Percentiles rank a stretch among this genome's conserved stretches.
These are phyloP conservation scores for Cytospora leucostoma DNA, from an alignment of 2,329 filamentous ascomycete species.

Conservation along the genomic window DNA sequence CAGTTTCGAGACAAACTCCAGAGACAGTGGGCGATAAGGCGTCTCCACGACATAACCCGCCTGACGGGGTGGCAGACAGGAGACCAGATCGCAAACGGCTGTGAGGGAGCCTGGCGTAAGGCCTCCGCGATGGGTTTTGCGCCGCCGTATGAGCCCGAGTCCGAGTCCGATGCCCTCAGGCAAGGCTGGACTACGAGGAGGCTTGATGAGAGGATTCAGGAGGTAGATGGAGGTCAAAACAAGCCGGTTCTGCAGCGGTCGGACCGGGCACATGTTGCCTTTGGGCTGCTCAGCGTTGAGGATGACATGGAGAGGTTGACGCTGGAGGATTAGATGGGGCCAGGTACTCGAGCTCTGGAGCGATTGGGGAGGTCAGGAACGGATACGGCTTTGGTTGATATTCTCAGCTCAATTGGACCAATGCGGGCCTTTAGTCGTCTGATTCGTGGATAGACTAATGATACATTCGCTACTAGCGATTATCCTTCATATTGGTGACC, in stretches of 20 bases:
- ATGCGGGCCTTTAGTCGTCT: conserved; percentile 14
- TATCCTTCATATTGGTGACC: conserved; percentile 9
- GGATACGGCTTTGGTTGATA: conserved; percentile 24
- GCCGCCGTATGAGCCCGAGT: conserved; percentile 63
- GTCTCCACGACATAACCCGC: conserved; percentile 72
- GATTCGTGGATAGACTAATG: conserved; percentile 24
- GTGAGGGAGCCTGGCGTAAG: conserved; percentile 81
- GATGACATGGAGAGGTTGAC: conserved; percentile 69
- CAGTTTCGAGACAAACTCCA: conserved; percentile 73
- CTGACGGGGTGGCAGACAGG: conserved; percentile 88
- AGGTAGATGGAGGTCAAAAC: conserved; percentile 43
- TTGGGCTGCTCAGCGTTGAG: conserved; percentile 78
- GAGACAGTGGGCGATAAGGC: conserved; percentile 74
- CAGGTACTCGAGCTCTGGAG: not conserved
- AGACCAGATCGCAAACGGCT: conserved; percentile 77
- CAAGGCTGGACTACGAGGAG: conserved; percentile 49
- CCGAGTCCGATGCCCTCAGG: conserved; percentile 35
- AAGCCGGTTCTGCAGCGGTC: conserved; percentile 61
- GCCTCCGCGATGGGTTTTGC: conserved; percentile 72
- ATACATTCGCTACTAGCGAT: conserved; percentile 18
- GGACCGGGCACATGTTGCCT: conserved; percentile 70
- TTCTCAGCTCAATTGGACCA: conserved; percentile 4
- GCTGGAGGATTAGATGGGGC: conserved; percentile 43
- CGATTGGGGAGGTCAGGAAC: not conserved
- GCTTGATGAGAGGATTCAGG: conserved; percentile 54